Conservation (phyloP, 73 alveolate species). For the Paramecium pentaurelia region DNA sequence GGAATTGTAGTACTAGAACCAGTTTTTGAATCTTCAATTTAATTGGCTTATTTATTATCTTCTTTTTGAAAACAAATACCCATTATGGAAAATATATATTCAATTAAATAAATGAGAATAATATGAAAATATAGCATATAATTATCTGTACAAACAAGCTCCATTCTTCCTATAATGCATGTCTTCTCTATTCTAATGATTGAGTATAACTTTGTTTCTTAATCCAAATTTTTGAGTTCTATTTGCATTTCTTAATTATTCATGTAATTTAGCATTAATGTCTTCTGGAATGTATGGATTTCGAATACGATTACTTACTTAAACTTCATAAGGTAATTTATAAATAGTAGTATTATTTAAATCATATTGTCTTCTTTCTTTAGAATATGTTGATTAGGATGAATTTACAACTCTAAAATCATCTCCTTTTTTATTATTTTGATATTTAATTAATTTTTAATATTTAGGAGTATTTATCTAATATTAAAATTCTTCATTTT, state of each 20-base stretch:
- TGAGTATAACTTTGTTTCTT: background rate
- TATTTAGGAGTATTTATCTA: conserved; percentile 4
- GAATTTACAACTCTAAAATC: background rate
- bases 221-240: background rate
- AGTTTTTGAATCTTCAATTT: background rate
- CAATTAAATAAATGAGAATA: conserved; percentile 8
- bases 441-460: background rate
- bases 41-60: background rate
- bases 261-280: background rate
- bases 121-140: background rate
- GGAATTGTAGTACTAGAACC: background rate
- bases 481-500: background rate
- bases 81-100: background rate
- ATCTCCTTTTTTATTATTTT: background rate
- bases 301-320: background rate
- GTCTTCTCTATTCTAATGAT: background rate
- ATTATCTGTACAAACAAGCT: background rate
- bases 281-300: background rate
- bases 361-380: background rate
- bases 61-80: conserved; percentile 4
- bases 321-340: conserved; percentile 11
- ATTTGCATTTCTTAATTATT: background rate
- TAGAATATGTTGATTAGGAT: background rate
- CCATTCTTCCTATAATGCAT: background rate
- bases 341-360: background rate